phyloP scores from a whole-genome alignment of 768 basidiomycete genomes.

The Calvatia gigantea region DNA sequence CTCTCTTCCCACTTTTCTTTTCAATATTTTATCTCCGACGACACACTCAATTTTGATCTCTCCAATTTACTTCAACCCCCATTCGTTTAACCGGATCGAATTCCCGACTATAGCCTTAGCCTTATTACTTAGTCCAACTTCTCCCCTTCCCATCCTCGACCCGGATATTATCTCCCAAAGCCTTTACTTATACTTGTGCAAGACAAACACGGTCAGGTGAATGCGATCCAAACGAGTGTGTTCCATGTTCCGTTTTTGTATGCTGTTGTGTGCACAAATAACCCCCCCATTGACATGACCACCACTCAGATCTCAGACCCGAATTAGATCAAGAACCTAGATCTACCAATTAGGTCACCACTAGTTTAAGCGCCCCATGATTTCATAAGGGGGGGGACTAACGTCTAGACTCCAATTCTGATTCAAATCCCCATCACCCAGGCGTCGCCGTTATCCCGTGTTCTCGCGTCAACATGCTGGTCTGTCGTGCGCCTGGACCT shows the following conservation, averaged over 20 bases:
- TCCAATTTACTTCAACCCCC: conserved; percentile 1
- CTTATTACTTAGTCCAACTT: background rate
- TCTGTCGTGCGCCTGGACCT: conserved; percentile 7
- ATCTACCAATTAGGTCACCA: background rate
- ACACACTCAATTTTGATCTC: background rate
- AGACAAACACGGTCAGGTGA: no score
- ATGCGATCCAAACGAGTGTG: no score
- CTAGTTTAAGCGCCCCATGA: background rate
- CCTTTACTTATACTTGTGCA: no score
- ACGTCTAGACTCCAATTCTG: background rate
- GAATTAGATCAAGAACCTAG: background rate
- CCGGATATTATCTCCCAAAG: no score
- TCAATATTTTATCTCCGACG: conserved; percentile 1
- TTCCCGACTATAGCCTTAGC: background rate
- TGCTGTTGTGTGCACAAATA: background rate
- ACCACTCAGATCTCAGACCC: no score
- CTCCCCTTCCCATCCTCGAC: background rate
- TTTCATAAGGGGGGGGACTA: conserved; percentile 4
- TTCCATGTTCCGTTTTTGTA: background rate
- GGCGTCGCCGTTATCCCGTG: background rate
- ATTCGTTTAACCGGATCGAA: background rate
- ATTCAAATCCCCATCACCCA: background rate
- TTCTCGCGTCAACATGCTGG: background rate
- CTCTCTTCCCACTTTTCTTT: background rate
- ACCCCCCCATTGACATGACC: background rate